These are phyloP conservation scores for Dittrichia graveolens DNA, from an alignment of 129 eudicot species.

Conservation along the genomic window DNA sequence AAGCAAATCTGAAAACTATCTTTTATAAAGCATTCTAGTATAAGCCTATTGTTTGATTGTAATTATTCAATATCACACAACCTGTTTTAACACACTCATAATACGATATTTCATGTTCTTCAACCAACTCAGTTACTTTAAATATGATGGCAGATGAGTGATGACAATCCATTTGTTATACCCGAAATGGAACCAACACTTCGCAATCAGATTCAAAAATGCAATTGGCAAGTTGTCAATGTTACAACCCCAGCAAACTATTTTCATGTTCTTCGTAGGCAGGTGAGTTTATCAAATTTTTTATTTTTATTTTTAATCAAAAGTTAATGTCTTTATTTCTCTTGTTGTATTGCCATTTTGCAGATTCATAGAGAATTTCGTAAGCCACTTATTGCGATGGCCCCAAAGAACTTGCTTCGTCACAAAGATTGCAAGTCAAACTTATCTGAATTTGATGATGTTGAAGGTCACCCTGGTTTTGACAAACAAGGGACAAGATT, in stretches of 20 bases:
- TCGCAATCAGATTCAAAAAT: conserved; percentile 82
- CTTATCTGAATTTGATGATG: conserved; percentile 94
- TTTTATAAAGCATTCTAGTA: not conserved
- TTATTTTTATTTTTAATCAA: not conserved
- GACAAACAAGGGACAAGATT: conserved; percentile 97
- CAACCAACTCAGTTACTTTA: not conserved
- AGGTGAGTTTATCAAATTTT: conserved; percentile 47
- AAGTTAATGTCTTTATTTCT: not conserved
- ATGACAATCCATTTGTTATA: conserved; percentile 76
- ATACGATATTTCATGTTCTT: not conserved
- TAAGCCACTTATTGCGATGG: conserved; percentile 89
- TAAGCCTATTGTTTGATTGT: not conserved
- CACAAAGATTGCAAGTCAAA: conserved; percentile 96
- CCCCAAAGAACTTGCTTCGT: conserved; percentile 95
- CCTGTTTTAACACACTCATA: not conserved
- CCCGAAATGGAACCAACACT: conserved; percentile 92
- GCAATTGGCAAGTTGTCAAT: conserved; percentile 99
- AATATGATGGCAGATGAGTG: conserved; percentile 71
- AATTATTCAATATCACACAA: not conserved
- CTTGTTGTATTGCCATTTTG: conserved; percentile 1
- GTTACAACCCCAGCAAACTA: conserved; percentile 96
- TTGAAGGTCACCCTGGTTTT: conserved; percentile 91
- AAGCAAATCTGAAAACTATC: conserved; percentile 5
- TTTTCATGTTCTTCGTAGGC: conserved; percentile 93
- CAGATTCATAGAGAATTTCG: conserved; percentile 95